Base-by-base conservation (phyloP, 108 stramenopile species). In the Cyclotella distinguenda region DNA sequence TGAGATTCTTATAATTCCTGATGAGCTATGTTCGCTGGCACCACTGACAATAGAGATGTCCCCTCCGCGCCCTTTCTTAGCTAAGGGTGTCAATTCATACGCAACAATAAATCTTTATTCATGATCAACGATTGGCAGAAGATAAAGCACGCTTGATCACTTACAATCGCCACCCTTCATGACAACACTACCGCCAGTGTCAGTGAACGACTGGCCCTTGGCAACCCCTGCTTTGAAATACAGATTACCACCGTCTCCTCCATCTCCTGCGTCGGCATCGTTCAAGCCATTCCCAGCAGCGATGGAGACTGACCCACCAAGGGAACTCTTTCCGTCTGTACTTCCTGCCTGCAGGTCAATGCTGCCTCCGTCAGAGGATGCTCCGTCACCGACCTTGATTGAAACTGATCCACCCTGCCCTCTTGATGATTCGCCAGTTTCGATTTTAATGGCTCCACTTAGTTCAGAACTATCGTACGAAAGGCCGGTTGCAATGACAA, bases 51-150 rank as follows among this genome's bases (percentile, higher is more conserved):
- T 4, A 1, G 52, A 7, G 4, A 54, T 34, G n/a, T 32, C 26
- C 8, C 79, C 79, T 30, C 79, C 79, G 16, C 47, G 58, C 18
- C 79, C 79, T 31, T 52, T 52, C 43, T 33, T 58, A 21, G 79
- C 65, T 69, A 48, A 32, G 15, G 4, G 35, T 32, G 6, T 33
- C 23, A 27, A 49, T 25, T n/a, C n/a, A n/a, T n/a, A n/a, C n/a
- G 47, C 10, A 48, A n/a, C 16, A 44, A 61, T 18, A 9, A 46
- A 61, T 11, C 16, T 19, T 30, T 49, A 16, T 3, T 65, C 2
- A 65, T 35, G 40, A 48, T 4, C 19, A 21, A 50, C 6, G 32
- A 10, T 44, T 25, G 49, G 33, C 31, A 33, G 7, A 12, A 9
- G 26, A 4, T 13, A 13, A 3, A 4, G 22, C 32, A 15, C 45